Conservation (phyloP, 1,284 basidiomycete genomes). For the Puccinia novopanici region DNA sequence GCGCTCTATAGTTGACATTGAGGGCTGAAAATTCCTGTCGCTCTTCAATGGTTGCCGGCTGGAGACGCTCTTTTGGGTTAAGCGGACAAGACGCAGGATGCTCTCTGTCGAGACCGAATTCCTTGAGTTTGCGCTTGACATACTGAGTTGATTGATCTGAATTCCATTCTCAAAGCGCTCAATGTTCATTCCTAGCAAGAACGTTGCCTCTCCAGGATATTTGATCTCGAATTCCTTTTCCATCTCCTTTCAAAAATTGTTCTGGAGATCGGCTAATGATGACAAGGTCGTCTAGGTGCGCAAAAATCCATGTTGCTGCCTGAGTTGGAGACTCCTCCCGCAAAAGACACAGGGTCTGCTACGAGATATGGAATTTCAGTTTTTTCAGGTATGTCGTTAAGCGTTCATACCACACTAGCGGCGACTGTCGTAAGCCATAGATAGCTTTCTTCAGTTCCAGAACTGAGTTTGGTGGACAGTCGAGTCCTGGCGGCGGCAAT, state of each 20-base stretch:
- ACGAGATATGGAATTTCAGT: background rate
- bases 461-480: background rate
- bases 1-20: background rate
- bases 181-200: conserved; percentile 1
- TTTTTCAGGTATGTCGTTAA: background rate
- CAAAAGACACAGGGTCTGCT: background rate
- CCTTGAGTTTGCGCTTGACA: background rate
- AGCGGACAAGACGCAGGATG: background rate
- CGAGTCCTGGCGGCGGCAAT: background rate
- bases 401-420: background rate
- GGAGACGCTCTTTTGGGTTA: background rate
- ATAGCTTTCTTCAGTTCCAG: conserved; percentile 10
- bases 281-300: background rate
- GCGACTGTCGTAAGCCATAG: background rate
- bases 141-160: background rate
- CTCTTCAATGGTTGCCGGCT: background rate
- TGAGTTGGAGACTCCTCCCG: background rate
- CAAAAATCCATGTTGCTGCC: background rate
- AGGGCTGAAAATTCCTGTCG: background rate
- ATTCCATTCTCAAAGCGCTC: background rate
- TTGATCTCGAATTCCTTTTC: background rate
- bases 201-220: background rate
- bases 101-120: background rate
- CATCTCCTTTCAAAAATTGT: background rate
- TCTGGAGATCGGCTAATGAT: background rate